Evolutionary conservation across 441 rosid species (phyloP), one percentile per base, ranked within the genome.

Genomic region (Pelargonium fulgidum): DNA sequence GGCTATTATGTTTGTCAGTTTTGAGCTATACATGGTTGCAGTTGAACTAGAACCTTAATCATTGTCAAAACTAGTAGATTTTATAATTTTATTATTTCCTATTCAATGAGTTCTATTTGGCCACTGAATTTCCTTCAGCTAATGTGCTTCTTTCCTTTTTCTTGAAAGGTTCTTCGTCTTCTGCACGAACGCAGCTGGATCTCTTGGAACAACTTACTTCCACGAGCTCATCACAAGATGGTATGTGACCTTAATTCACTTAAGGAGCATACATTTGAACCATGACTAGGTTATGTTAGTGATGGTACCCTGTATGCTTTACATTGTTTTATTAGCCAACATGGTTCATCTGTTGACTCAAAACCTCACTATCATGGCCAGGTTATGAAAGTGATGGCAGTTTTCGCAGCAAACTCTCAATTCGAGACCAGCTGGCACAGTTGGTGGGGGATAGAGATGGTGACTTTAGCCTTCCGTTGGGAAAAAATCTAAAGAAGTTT

Each of bases 181-280:
- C 97, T 42, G 72, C 90, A 48, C 86, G 94, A 5, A 79, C 88
- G 0, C 97, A 81, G 71, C 68, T 93, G 62, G 95, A 84, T 79
- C 88, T 93, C 66, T 73, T 89, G 76, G 92, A 91, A 2, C 96
- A 89, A 70, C 93, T 93, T 52, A 85, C 91, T 68, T 80, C 91
- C 48, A 66, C 82, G 26, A 44, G 68, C 70, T 61, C 86, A 16
- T 66, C 83, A 0, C 69, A 22, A 36, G 86, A 87, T 16, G 89
- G 92, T 86, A 76, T 58, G 76, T 33, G 50, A 16, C 62, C 22
- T 62, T 47, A 50, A 22, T 24, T 52, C 61, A 36, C 36, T 3
- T 4, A 24, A 24, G 10, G 20, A 58, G 47, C 56, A 33, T 20
- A 39, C 16, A 24, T 11, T 13, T 29, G 17, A 39, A 39, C 42